phyloP scores from a whole-genome alignment of 257 asterid genomes.

The Solanum clarkiae region DNA sequence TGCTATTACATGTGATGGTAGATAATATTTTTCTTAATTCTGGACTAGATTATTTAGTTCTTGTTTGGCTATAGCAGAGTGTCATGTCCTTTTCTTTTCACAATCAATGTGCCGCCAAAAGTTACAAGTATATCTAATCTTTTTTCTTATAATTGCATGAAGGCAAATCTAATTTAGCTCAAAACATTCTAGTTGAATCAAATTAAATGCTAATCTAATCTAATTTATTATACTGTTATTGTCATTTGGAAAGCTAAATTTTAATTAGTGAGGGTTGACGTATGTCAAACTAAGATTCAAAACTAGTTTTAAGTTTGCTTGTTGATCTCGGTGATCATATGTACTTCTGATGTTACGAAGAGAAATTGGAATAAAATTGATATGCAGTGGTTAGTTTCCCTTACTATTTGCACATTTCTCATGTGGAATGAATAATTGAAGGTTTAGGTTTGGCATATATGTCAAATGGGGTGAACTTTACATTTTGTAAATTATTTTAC shows the following conservation, averaged over 20 bases:
- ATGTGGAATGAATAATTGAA: not conserved
- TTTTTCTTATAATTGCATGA: not conserved
- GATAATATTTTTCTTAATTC: not conserved
- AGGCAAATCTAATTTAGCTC: not conserved
- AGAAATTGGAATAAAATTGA: not conserved
- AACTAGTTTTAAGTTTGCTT: not conserved
- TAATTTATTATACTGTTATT: not conserved
- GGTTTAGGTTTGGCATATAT: not conserved
- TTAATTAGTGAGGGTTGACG: not conserved
- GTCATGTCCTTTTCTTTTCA: not conserved
- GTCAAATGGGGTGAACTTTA: not conserved
- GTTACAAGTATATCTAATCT: not conserved
- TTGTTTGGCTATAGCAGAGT: not conserved
- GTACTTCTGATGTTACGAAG: not conserved
- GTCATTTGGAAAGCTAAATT: not conserved
- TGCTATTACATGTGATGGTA: not conserved
- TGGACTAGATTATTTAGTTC: not conserved
- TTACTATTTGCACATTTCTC: not conserved
- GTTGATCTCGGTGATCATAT: not conserved
- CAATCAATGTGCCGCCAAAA: not conserved
- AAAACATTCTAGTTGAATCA: not conserved
- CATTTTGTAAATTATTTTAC: not conserved
- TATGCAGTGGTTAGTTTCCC: not conserved
- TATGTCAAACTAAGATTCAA: not conserved
- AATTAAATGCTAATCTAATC: not conserved